Conservation (phyloP, 176 grass and related monocot genomes). For the Zoysia pacifica region DNA sequence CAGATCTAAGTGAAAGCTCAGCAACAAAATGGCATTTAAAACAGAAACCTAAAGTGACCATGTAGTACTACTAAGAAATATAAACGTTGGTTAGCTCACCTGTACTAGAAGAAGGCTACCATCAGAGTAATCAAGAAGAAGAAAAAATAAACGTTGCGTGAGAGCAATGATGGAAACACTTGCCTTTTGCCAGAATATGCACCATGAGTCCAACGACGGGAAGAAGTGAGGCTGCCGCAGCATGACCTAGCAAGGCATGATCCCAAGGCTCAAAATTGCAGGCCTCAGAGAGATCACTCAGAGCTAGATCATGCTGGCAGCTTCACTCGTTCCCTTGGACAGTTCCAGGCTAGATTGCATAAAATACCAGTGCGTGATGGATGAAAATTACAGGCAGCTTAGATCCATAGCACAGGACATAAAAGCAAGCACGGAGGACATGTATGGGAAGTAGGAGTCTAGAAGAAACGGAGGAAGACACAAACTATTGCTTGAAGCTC, state of each 20-base stretch:
- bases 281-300: constrained; percentile 40
- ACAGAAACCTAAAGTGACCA: not conserved
- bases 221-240: constrained; percentile 98
- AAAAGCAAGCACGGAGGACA: not conserved
- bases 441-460: not conserved
- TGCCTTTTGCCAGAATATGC: not conserved
- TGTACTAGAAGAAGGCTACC: not conserved
- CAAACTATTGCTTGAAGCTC: not conserved
- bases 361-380: constrained; percentile 35
- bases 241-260: constrained; percentile 93
- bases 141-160: not conserved
- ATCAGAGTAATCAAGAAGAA: not conserved
- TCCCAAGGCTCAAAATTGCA: constrained; percentile 18
- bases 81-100: not conserved
- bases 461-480: not conserved
- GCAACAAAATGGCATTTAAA: not conserved
- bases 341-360: constrained; percentile 45
- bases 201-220: constrained; percentile 38
- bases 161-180: not conserved
- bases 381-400: not conserved
- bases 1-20: not conserved
- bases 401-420: not conserved
- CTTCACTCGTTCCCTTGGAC: constrained; percentile 95
- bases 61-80: not conserved
- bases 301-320: constrained; percentile 99